Evolutionary conservation across 2,329 filamentous ascomycete species (phyloP).

Genomic region (Epichloe festucae): DNA sequence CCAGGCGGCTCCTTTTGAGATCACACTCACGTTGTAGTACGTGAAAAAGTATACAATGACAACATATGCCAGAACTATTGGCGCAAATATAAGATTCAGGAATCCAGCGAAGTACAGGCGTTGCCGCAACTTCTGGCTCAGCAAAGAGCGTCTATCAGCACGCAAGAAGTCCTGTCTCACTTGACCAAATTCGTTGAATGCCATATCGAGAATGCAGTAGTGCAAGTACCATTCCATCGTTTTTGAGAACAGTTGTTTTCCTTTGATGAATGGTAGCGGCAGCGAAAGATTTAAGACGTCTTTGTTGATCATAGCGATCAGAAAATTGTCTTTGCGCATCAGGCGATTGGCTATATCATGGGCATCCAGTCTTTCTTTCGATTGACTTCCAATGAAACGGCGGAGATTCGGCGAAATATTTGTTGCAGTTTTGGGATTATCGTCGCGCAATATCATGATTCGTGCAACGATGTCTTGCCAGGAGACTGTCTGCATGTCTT

Average conservation of each 20-base stretch:
- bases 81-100: conserved; percentile 76
- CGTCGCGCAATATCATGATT: conserved; percentile 70
- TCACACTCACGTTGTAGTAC: conserved; percentile 66
- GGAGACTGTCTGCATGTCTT: conserved; percentile 86
- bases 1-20: neutral
- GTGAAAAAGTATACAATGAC: conserved; percentile 85
- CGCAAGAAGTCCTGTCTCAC: conserved; percentile 78
- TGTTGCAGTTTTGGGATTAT: conserved; percentile 66
- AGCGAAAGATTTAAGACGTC: conserved; percentile 81
- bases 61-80: conserved; percentile 77
- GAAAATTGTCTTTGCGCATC: conserved; percentile 94
- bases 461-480: conserved; percentile 86
- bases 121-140: conserved; percentile 65
- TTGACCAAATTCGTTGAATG: conserved; percentile 82
- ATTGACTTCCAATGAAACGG: conserved; percentile 63
- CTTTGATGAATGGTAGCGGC: conserved; percentile 69
- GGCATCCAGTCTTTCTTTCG: conserved; percentile 87
- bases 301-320: conserved; percentile 96
- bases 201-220: conserved; percentile 81
- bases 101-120: conserved; percentile 74
- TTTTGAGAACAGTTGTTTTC: conserved; percentile 72
- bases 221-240: conserved; percentile 88
- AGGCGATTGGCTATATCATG: conserved; percentile 94
- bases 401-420: conserved; percentile 39
- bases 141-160: conserved; percentile 61